Evolutionary conservation across 106 monocot genomes (phyloP).

Genomic region (Dactylorhiza incarnata): DNA sequence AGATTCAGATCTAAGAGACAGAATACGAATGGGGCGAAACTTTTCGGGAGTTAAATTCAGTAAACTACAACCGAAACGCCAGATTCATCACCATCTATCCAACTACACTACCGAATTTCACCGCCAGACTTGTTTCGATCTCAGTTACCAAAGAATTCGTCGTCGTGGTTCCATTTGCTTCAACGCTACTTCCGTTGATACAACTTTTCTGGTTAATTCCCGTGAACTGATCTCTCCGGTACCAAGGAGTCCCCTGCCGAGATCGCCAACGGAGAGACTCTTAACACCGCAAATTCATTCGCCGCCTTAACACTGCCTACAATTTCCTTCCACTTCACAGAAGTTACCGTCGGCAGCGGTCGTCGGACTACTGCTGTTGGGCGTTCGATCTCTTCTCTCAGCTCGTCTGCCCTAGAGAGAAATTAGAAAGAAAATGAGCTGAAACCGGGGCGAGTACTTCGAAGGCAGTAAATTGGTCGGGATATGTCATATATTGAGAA

Average conservation of each 20-base stretch:
- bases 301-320: background rate
- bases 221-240: background rate
- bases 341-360: background rate
- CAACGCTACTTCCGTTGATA: background rate
- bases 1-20: conserved; percentile 2
- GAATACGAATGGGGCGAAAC: background rate
- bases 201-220: background rate
- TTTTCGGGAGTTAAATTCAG: background rate
- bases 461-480: too few relatives aligned
- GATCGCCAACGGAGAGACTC: background rate
- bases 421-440: too few relatives aligned
- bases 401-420: too few relatives aligned
- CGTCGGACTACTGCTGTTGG: background rate
- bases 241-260: background rate
- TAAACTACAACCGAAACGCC: background rate
- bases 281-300: background rate
- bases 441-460: too few relatives aligned
- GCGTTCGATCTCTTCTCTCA: too few relatives aligned
- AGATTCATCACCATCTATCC: background rate
- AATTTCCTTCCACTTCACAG: background rate
- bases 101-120: background rate
- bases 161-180: background rate
- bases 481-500: too few relatives aligned
- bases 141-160: background rate
- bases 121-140: background rate